Base-by-base conservation (phyloP, 2,329 filamentous ascomycete genomes). In the Pseudogymnoascus sp. region DNA sequence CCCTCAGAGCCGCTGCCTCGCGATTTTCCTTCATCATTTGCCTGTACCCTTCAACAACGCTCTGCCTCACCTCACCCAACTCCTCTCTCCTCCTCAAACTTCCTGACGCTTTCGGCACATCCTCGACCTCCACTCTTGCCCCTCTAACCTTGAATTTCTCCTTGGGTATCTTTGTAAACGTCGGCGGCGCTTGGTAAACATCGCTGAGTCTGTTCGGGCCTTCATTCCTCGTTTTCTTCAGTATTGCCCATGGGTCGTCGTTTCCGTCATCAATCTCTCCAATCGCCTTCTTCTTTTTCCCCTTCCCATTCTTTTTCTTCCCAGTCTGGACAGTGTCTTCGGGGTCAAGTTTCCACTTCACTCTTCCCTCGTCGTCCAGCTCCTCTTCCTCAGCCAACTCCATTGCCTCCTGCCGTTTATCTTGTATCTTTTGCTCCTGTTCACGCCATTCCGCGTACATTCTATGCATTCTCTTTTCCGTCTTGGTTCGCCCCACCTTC, bases 391-490 rank as follows among this genome's bases (percentile, higher is more conserved):
- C 72, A 3, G 68, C 69, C n/a, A 70, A 21, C 50, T 74, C 73
- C 10, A 63, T 25, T 1, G 64, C 69, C 18, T 72, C 72, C 40
- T 69, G 63, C n/a, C 67, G 47, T 59, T 67, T 69, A 59, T 74
- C 71, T 31, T 73, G 67, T 6, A 71, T 71, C 50, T 84, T 85
- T 61, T 78, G 78, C 21, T 89, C 88, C 69, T 88, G 83, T 68
- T 86, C 86, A 62, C 82, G 79, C 82, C 89, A 92, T 68, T 93
- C 90, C 50, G 88, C 87, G 73, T 92, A 91, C 67, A 91, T 81
- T 71, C 90, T 90, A 69, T 87, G 86, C 79, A 97, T 87, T 67
- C 88, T 87, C 73, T 86, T 89, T 77, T 97, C 92, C 71, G 92
- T 94, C 74, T 87, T 88, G 5, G 92, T 97, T 61, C 84, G 81